Conservation (phyloP, 2,329 filamentous ascomycete genomes). For the Trichophyton simii region DNA sequence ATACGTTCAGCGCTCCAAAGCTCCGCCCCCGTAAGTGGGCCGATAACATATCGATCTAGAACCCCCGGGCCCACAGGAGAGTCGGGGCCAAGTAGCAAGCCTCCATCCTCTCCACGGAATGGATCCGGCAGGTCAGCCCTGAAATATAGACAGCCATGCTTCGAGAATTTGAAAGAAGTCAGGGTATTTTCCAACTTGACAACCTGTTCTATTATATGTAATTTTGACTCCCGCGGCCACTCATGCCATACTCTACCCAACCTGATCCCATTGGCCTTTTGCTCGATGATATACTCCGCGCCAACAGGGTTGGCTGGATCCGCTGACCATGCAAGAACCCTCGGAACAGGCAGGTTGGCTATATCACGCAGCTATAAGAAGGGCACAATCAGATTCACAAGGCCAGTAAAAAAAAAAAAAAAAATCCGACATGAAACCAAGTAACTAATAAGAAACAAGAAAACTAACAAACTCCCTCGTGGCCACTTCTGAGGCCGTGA, state of each 20-base stretch:
- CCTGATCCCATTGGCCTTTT: conserved; percentile 15
- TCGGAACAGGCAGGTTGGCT: conserved; percentile 12
- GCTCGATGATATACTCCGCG: conserved; percentile 18
- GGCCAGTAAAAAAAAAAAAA: neutral
- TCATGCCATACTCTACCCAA: conserved; percentile 7
- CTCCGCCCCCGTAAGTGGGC: conserved; percentile 16
- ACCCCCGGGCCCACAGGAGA: neutral
- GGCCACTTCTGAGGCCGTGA: conserved; percentile 18
- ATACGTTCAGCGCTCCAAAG: conserved; percentile 16
- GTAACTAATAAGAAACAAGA: neutral
- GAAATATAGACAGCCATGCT: conserved; percentile 10
- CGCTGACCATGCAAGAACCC: conserved; percentile 9
- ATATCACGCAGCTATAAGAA: conserved; percentile 9
- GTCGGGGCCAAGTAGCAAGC: neutral
- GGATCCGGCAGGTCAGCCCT: conserved; percentile 1
- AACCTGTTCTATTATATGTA: conserved; percentile 8
- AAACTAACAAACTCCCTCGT: conserved; percentile 18
- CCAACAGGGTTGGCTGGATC: conserved; percentile 11
- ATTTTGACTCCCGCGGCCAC: conserved; percentile 14
- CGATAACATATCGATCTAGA: conserved; percentile 10
- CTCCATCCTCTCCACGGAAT: neutral
- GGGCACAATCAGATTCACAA: no score
- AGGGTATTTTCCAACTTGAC: conserved; percentile 7
- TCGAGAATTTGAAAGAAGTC: conserved; percentile 1
- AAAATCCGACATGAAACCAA: neutral